Percentiles rank a stretch among this genome's conserved stretches.
Conservation (phyloP, 306 rosid species). For the Alnus glutinosa region DNA sequence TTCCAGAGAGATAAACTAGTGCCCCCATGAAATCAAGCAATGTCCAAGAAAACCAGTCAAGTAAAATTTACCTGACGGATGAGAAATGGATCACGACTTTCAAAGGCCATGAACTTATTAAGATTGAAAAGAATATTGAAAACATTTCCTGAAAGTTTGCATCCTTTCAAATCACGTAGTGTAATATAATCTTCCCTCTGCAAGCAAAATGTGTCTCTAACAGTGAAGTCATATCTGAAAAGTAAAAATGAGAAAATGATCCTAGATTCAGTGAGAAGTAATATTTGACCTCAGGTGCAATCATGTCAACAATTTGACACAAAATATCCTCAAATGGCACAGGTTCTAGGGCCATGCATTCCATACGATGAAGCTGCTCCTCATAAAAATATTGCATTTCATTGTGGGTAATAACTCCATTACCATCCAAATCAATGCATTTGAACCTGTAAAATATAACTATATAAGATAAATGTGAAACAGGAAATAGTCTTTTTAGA, state of each 20-base stretch:
- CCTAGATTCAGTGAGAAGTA: background rate
- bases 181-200: constrained; percentile 77
- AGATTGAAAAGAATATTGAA: constrained; percentile 96
- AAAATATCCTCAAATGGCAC: constrained; percentile 97
- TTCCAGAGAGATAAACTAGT: background rate
- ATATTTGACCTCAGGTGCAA: constrained; percentile 77
- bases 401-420: constrained; percentile 79
- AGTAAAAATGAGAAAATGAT: constrained; percentile 27
- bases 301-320: constrained; percentile 97
- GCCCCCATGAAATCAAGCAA: background rate
- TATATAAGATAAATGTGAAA: constrained; percentile 27
- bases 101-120: constrained; percentile 98
- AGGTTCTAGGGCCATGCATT: constrained; percentile 99
- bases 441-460: constrained; percentile 72
- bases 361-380: constrained; percentile 99
- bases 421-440: constrained; percentile 97
- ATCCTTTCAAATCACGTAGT: constrained; percentile 86
- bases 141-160: constrained; percentile 94
- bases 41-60: background rate
- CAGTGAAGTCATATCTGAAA: constrained; percentile 16
- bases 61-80: constrained; percentile 84
- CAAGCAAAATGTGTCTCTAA: constrained; percentile 32
- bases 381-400: constrained; percentile 98
- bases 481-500: background rate
- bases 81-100: constrained; percentile 96